Conservation (phyloP, 169 alveolate species). For the Toxoplasma gondii region DNA sequence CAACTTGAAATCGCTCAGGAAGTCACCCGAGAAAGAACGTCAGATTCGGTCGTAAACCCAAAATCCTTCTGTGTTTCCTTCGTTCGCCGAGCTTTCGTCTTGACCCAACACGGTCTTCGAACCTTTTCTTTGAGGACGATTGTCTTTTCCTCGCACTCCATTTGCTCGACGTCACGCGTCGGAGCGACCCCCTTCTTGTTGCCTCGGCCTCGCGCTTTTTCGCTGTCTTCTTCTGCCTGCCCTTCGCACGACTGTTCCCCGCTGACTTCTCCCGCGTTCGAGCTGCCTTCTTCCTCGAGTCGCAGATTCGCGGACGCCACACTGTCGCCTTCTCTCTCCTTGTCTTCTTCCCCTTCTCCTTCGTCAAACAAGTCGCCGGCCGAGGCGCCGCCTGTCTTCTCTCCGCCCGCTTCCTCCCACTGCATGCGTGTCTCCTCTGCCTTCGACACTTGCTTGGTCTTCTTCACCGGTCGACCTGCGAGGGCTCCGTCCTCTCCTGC, state of each 20-base stretch:
- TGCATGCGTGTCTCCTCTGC: no score
- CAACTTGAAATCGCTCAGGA: no score
- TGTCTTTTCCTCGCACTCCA: not conserved
- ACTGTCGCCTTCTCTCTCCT: not conserved
- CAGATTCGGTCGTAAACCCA: no score
- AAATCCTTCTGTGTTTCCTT: no score
- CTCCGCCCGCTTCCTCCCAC: no score
- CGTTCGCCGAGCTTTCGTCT: no score
- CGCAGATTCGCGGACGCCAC: not conserved
- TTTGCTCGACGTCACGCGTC: not conserved
- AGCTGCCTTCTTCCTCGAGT: not conserved
- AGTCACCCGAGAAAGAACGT: no score
- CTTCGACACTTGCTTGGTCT: no score
- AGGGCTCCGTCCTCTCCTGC: no score
- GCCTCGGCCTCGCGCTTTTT: not conserved
- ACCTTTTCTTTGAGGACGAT: conserved; percentile 3
- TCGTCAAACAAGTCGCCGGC: not conserved
- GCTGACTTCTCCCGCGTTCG: not conserved
- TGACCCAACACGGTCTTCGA: no score
- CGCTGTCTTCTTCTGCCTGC: not conserved
- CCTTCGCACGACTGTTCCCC: not conserved
- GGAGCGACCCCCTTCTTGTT: not conserved
- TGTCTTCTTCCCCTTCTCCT: not conserved
- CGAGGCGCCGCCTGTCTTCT: no score
- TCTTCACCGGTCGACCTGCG: no score